These are phyloP conservation scores for Rhodomyrtus tomentosa DNA, from an alignment of 345 rosid genomes.

Conservation along the genomic window DNA sequence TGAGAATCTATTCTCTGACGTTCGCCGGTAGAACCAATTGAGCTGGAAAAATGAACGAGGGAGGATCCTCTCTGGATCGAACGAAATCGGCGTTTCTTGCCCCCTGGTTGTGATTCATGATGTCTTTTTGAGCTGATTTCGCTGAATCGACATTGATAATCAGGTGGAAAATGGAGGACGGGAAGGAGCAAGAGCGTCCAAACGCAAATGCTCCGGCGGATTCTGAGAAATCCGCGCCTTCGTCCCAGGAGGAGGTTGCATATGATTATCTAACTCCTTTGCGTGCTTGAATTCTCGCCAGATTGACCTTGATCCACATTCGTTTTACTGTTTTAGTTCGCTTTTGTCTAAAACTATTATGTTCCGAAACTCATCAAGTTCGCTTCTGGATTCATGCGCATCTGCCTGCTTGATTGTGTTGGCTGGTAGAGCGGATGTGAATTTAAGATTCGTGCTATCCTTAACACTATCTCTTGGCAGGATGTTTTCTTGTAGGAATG, in stretches of 20 bases:
- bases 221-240: constrained; percentile 32
- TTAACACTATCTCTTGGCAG: neutral
- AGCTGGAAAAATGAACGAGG: neutral
- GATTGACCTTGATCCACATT: neutral
- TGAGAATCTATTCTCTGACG: neutral
- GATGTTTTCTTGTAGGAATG: neutral
- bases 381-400: neutral
- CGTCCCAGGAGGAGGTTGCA: constrained; percentile 57
- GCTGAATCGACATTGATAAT: neutral
- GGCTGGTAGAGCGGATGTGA: too few relatives aligned
- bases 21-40: neutral
- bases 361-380: neutral
- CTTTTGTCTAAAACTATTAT: neutral
- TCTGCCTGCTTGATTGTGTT: too few relatives aligned
- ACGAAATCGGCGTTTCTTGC: neutral
- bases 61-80: neutral
- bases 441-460: neutral
- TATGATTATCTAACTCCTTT: neutral
- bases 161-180: constrained; percentile 21
- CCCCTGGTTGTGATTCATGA: neutral
- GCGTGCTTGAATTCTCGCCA: neutral
- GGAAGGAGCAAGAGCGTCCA: constrained; percentile 34
- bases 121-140: neutral
- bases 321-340: neutral
- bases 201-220: constrained; percentile 29